phyloP scores from a whole-genome alignment of 345 rosid genomes.

The Salix koriyanagi region DNA sequence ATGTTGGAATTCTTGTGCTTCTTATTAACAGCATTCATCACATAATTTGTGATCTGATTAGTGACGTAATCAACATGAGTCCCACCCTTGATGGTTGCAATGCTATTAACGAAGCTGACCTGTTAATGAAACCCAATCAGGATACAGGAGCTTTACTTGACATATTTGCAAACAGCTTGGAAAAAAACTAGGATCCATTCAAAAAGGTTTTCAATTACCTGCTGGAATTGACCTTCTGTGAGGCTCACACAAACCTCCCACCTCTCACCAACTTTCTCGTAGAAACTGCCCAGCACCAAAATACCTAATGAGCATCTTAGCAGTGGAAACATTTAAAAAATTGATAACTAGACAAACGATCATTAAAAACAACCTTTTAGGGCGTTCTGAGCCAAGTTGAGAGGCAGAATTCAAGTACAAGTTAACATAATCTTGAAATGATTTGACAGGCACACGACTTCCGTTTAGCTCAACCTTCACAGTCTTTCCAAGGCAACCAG shows the following conservation, averaged over 20 bases:
- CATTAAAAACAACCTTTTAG: slow-evolving; percentile 46
- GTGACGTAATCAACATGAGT: slow-evolving; percentile 95
- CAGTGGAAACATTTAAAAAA: not conserved
- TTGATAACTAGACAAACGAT: not conserved
- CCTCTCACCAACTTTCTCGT: slow-evolving; percentile 69
- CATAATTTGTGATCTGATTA: slow-evolving; percentile 76
- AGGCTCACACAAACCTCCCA: slow-evolving; percentile 86
- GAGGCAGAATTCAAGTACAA: slow-evolving; percentile 56
- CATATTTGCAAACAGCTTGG: not conserved
- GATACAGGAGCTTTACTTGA: not conserved
- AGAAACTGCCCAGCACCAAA: slow-evolving; percentile 41
- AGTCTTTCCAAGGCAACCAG: slow-evolving; percentile 91
- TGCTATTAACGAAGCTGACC: slow-evolving; percentile 91
- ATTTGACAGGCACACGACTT: slow-evolving; percentile 58
- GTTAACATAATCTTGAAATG: slow-evolving; percentile 73
- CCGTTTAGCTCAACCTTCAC: slow-evolving; percentile 92
- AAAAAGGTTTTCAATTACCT: slow-evolving; percentile 40
- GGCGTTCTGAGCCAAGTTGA: slow-evolving; percentile 31
- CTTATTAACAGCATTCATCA: slow-evolving; percentile 70
- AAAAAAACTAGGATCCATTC: not conserved
- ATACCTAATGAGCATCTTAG: slow-evolving; percentile 10
- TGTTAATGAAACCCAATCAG: slow-evolving; percentile 22
- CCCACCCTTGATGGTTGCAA: slow-evolving; percentile 94
- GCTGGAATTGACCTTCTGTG: slow-evolving; percentile 95
- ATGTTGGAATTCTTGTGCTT: slow-evolving; percentile 77